phyloP scores from a whole-genome alignment of 768 basidiomycete genomes.

The Brasilioporus rufonigricans region DNA sequence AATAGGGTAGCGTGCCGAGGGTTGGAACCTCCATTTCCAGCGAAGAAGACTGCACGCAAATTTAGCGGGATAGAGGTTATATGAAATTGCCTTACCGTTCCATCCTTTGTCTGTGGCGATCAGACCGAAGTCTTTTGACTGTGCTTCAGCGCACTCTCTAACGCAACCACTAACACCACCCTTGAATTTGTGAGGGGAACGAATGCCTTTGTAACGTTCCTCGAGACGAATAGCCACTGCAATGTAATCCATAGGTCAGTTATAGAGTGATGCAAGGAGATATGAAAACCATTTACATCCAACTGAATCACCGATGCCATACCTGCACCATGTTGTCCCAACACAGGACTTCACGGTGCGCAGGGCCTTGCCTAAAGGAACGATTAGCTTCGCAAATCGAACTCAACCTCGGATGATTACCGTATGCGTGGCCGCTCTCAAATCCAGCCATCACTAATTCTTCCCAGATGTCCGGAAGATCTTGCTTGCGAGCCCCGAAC shows the following conservation, averaged over 20 bases:
- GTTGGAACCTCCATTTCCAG: conserved; percentile 67
- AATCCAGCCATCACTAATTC: conserved; percentile 64
- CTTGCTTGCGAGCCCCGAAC: conserved; percentile 69
- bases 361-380: conserved; percentile 40
- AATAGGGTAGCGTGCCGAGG: conserved; percentile 64
- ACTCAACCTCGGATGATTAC: conserved; percentile 32
- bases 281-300: conserved; percentile 33
- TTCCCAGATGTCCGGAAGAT: conserved; percentile 67
- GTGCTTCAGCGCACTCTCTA: conserved; percentile 77
- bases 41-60: conserved; percentile 40
- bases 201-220: conserved; percentile 67
- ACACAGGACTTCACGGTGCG: conserved; percentile 80
- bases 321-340: conserved; percentile 70
- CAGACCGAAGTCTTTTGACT: conserved; percentile 70
- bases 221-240: conserved; percentile 68
- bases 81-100: conserved; percentile 44
- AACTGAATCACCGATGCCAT: conserved; percentile 73
- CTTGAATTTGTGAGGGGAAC: conserved; percentile 72
- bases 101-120: conserved; percentile 82
- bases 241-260: not conserved
- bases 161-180: conserved; percentile 75
- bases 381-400: not conserved
- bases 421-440: conserved; percentile 76
- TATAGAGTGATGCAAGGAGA: not conserved
- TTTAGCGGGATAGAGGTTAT: not conserved